Conservation (phyloP, 495 filamentous ascomycete species). For the Bacidia rubella region DNA sequence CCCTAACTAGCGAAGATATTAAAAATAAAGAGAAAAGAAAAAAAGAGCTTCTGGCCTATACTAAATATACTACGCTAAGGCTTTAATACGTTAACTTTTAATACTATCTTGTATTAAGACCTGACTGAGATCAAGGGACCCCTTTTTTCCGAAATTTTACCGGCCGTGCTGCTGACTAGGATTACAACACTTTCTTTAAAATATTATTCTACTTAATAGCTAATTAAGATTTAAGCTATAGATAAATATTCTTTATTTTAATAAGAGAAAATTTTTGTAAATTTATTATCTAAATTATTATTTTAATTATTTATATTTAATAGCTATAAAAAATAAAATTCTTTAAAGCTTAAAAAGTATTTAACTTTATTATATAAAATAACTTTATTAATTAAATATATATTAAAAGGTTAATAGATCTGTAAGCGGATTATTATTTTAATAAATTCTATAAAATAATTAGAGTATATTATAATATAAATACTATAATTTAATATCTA, state of each 20-base stretch:
- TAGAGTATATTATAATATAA: not conserved
- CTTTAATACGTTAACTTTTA: too few species aligned
- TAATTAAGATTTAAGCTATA: not conserved
- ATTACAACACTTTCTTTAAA: too few species aligned
- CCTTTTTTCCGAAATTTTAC: too few species aligned
- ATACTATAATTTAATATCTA: not conserved
- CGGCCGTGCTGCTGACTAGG: too few species aligned
- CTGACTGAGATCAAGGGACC: too few species aligned
- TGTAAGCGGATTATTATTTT: not conserved
- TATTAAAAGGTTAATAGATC: not conserved
- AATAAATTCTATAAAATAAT: constrained; percentile 3
- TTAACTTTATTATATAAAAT: not conserved
- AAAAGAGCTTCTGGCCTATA: too few species aligned
- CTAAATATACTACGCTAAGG: too few species aligned
- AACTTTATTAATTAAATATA: not conserved
- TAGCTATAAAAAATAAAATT: constrained; percentile 4
- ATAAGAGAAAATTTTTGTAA: not conserved
- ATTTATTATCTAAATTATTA: not conserved
- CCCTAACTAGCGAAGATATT: too few species aligned
- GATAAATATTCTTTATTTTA: not conserved
- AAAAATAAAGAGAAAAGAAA: too few species aligned
- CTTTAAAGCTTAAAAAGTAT: not conserved
- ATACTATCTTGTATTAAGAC: too few species aligned
- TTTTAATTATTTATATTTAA: not conserved
- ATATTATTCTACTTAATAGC: not conserved